These are phyloP conservation scores for Phytophthora megakarya DNA, from an alignment of 352 stramenopile species.

Conservation along the genomic window DNA sequence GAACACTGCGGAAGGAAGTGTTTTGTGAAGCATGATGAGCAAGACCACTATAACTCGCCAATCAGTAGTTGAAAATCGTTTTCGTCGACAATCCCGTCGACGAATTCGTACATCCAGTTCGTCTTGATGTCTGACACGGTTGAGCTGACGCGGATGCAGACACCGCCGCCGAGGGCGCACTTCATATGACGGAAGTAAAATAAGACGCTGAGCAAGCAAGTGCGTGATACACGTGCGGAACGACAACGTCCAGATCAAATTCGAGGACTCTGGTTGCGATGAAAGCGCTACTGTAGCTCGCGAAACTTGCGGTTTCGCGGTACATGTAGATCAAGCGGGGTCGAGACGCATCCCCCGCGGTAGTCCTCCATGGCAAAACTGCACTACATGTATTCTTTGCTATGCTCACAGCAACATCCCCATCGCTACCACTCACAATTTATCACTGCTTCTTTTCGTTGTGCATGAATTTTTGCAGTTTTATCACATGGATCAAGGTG, in stretches of 20 bases:
- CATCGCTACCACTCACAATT: not conserved
- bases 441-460: not conserved
- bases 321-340: slow-evolving; percentile 7
- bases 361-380: slow-evolving; percentile 19
- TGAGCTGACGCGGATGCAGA: slow-evolving; percentile 8
- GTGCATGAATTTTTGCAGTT: not conserved
- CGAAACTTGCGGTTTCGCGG: slow-evolving; percentile 2
- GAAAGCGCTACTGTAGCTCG: slow-evolving; percentile 2
- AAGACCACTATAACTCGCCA: slow-evolving; percentile 16
- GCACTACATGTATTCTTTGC: too few relatives aligned
- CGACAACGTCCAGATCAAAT: not conserved
- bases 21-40: not conserved
- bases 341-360: slow-evolving; percentile 13
- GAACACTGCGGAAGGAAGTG: not conserved
- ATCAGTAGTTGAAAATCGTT: slow-evolving; percentile 19
- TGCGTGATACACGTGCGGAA: not conserved
- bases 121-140: slow-evolving; percentile 5
- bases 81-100: slow-evolving; percentile 10
- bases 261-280: not conserved
- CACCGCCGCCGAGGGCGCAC: not conserved
- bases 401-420: too few relatives aligned
- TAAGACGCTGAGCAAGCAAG: not conserved
- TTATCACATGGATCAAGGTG: not conserved
- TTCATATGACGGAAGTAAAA: not conserved
- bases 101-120: slow-evolving; percentile 9